A percentile compares a stretch with the other conserved stretches of the same genome.
phyloP scores from a whole-genome alignment of 768 basidiomycete genomes.

The Crucibulum laeve region DNA sequence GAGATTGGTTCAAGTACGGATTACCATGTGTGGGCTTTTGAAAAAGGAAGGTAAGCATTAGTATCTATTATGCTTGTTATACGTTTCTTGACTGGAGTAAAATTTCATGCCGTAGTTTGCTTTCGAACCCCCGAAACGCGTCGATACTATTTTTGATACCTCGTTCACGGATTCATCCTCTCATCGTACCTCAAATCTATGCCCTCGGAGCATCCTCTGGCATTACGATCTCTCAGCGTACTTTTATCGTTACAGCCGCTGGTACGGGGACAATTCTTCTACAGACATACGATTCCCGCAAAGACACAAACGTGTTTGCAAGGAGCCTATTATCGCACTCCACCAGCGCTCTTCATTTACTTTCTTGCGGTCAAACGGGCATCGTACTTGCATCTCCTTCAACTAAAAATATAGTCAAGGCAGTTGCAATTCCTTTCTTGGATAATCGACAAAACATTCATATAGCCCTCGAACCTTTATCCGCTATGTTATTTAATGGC shows the following conservation, averaged over 20 bases:
- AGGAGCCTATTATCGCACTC: background rate
- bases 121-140: constrained; percentile 16
- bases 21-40: constrained; percentile 16
- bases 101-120: constrained; percentile 8
- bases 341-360: background rate
- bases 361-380: background rate
- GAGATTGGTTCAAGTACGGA: background rate
- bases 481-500: background rate
- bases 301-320: background rate
- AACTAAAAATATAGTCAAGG: background rate
- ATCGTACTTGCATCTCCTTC: background rate
- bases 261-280: constrained; percentile 2
- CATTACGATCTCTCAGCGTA: background rate
- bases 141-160: constrained; percentile 28
- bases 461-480: background rate
- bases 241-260: constrained; percentile 2
- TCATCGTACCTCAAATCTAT: constrained; percentile 4
- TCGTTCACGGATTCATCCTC: constrained; percentile 6
- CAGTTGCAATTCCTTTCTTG: constrained; percentile 1
- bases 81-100: background rate
- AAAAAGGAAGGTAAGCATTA: constrained; percentile 14
- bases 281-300: background rate
- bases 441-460: background rate
- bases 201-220: constrained; percentile 2
- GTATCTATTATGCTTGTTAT: background rate